These are phyloP conservation scores for Heritiera fomes DNA, from an alignment of 345 rosid genomes.

Conservation along the genomic window DNA sequence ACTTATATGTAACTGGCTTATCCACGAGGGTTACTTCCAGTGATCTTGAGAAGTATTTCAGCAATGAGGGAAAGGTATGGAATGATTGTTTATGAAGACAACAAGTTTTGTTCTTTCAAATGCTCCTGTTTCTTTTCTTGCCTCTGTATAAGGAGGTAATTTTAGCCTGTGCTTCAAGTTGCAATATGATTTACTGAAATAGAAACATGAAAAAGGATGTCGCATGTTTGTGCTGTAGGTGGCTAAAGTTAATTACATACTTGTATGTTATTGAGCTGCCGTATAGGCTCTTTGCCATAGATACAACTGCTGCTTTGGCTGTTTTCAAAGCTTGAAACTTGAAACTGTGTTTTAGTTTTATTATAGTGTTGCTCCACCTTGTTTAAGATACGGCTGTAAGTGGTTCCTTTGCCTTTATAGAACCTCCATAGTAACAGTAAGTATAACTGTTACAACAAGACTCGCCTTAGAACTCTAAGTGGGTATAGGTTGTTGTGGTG, in stretches of 20 bases:
- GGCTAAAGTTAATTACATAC: not conserved
- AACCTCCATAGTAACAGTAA: not conserved
- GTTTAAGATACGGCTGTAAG: not conserved
- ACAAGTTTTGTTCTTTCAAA: not conserved
- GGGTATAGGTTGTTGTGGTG: not conserved
- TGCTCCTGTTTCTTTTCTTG: not conserved
- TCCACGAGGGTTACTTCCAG: slow-evolving; percentile 48
- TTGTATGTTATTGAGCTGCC: not conserved
- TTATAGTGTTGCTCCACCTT: not conserved
- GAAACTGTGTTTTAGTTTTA: not conserved
- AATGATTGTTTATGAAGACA: not conserved
- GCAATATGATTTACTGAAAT: not conserved
- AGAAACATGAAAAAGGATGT: not conserved
- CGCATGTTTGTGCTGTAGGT: not conserved
- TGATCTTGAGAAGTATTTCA: slow-evolving; percentile 59
- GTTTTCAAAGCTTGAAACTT: not conserved
- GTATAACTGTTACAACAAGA: slow-evolving; percentile 1
- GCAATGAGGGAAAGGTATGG: slow-evolving; percentile 61
- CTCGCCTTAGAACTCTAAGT: not conserved
- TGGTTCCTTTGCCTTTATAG: not conserved
- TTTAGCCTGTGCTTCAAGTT: not conserved
- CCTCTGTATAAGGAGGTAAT: not conserved
- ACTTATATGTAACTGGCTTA: slow-evolving; percentile 65
- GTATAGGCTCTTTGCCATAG: not conserved
- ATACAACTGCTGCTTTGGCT: not conserved